Percentiles rank a stretch among this genome's conserved stretches.
Evolutionary conservation across 2,329 filamentous ascomycete species (phyloP).

Genomic region (Cytospora paraplurivora): DNA sequence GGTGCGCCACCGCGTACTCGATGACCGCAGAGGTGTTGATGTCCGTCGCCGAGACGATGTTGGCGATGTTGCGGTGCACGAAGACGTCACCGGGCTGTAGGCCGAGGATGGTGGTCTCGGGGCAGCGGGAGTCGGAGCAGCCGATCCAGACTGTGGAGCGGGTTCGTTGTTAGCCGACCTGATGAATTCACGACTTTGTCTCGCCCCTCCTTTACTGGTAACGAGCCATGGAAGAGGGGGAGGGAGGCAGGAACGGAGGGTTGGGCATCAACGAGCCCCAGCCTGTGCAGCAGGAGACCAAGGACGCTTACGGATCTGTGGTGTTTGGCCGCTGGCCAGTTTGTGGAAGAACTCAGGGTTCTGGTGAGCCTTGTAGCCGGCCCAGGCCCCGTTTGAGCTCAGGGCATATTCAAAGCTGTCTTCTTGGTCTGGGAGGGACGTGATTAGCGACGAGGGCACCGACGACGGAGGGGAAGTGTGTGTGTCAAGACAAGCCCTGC

Average conservation of each 20-base stretch:
- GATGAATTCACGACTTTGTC: background rate
- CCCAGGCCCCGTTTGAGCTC: conserved; percentile 71
- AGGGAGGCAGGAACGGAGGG: conserved; percentile 18
- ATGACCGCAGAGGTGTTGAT: conserved; percentile 75
- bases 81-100: conserved; percentile 83
- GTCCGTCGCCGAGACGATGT: conserved; percentile 75
- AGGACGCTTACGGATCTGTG: conserved; percentile 56
- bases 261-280: too few species aligned
- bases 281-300: conserved; percentile 5
- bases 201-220: background rate
- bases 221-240: background rate
- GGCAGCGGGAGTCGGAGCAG: conserved; percentile 82
- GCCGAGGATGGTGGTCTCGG: conserved; percentile 79
- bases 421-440: conserved; percentile 38
- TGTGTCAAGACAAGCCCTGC: background rate
- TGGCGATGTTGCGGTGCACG: conserved; percentile 89
- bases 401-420: conserved; percentile 65
- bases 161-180: conserved; percentile 6
- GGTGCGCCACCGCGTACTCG: conserved; percentile 73
- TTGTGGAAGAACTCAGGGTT: conserved; percentile 72
- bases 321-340: conserved; percentile 67
- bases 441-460: conserved; percentile 4
- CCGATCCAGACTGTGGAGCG: conserved; percentile 72
- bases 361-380: conserved; percentile 62
- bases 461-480: background rate